Conservation (phyloP, 202 grass and related monocot species). For the Carex sylvatica region DNA sequence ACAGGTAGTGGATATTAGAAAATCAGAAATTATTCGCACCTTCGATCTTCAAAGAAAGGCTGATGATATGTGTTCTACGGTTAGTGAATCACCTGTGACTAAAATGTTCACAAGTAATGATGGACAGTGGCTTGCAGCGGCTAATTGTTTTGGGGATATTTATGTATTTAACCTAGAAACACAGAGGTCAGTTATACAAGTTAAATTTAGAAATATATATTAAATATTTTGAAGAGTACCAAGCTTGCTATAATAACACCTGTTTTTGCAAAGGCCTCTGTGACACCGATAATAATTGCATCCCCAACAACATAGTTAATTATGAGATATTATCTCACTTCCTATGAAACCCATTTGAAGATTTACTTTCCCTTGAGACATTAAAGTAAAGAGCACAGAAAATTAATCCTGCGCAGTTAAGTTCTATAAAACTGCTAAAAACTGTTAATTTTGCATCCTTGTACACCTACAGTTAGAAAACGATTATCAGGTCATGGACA, state of each 20-base stretch:
- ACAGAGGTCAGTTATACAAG: slow-evolving; percentile 47
- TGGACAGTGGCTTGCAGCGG: slow-evolving; percentile 83
- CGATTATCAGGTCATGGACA: neutral
- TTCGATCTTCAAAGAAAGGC: slow-evolving; percentile 62
- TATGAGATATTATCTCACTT: slow-evolving; percentile 4
- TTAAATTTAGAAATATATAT: neutral
- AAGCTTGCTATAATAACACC: neutral
- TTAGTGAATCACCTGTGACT: slow-evolving; percentile 68
- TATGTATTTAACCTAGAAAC: slow-evolving; percentile 93
- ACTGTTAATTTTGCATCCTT: neutral
- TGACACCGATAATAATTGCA: neutral
- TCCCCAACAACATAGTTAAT: neutral
- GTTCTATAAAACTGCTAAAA: neutral
- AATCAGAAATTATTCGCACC: slow-evolving; percentile 37
- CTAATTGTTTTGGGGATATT: slow-evolving; percentile 85
- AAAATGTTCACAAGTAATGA: slow-evolving; percentile 87
- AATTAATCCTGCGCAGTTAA: neutral
- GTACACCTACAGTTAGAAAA: neutral
- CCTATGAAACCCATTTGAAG: neutral
- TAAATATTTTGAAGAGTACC: neutral
- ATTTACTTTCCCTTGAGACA: neutral
- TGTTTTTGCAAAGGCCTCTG: neutral
- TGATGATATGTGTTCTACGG: slow-evolving; percentile 33
- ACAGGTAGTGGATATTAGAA: slow-evolving; percentile 66
- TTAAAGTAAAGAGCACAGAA: neutral